A percentile compares a stretch with the other conserved stretches of the same genome.
phyloP scores from a whole-genome alignment of 1,139 yeast species.

The Kurtzmaniella natalensis region DNA sequence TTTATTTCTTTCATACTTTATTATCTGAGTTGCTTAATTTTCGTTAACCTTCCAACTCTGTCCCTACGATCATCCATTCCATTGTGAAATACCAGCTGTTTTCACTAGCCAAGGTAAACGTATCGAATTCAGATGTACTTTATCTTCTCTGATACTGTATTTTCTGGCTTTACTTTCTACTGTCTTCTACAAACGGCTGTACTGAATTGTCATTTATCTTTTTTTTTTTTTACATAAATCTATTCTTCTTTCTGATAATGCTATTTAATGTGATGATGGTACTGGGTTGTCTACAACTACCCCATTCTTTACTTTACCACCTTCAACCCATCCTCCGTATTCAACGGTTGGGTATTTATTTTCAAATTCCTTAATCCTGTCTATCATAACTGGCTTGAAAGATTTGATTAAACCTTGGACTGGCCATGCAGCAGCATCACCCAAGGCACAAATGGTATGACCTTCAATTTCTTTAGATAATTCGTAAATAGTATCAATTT shows the following conservation, averaged over 20 bases:
- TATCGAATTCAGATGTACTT: too few relatives aligned
- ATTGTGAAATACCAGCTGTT: too few relatives aligned
- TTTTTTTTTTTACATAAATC: too few relatives aligned
- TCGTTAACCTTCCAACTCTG: too few relatives aligned
- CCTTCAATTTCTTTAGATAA: slow-evolving; percentile 83
- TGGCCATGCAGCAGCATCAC: slow-evolving; percentile 95
- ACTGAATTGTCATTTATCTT: too few relatives aligned
- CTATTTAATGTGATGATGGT: slow-evolving; percentile 39
- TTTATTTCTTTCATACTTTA: too few relatives aligned
- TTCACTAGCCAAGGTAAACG: too few relatives aligned
- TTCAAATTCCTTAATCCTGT: slow-evolving; percentile 51
- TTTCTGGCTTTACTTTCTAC: too few relatives aligned
- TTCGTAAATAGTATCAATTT: slow-evolving; percentile 79
- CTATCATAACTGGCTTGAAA: slow-evolving; percentile 77
- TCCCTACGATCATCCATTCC: too few relatives aligned
- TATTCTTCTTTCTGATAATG: slow-evolving; percentile 1
- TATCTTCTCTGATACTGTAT: too few relatives aligned
- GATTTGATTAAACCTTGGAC: slow-evolving; percentile 80
- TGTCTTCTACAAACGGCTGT: too few relatives aligned
- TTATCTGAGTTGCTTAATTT: too few relatives aligned
- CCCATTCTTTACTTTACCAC: slow-evolving; percentile 62
- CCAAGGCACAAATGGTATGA: slow-evolving; percentile 86
- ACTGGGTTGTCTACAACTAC: slow-evolving; percentile 59
- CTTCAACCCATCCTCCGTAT: slow-evolving; percentile 77
- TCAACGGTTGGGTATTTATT: slow-evolving; percentile 36